Percentiles rank a stretch among this genome's conserved stretches.
Conservation (phyloP, 192 early-diverging fungal species). For the Jimgerdemannia flammicorona region DNA sequence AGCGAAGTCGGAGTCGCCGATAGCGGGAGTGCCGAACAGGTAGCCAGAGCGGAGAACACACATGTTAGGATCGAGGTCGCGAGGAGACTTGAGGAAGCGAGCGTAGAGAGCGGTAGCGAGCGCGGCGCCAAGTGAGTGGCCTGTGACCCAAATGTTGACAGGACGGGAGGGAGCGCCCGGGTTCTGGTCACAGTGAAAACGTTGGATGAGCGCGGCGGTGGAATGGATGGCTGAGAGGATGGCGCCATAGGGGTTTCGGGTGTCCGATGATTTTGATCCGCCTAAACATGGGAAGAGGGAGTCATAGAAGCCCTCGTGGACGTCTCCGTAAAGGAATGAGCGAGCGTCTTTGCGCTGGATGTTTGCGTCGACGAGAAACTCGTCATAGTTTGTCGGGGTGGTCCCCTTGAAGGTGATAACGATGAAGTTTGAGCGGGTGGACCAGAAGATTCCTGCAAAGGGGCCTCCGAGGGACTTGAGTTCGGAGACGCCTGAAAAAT, state of each 20-base stretch:
- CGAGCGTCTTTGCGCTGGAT: constrained; percentile 48
- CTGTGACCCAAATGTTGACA: constrained; percentile 47
- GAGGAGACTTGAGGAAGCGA: constrained; percentile 32
- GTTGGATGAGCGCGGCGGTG: constrained; percentile 20
- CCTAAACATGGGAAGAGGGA: constrained; percentile 35
- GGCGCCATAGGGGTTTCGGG: constrained; percentile 35
- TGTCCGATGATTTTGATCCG: constrained; percentile 16
- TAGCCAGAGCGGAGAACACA: constrained; percentile 40
- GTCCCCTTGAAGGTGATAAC: constrained; percentile 47
- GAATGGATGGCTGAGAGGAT: constrained; percentile 35
- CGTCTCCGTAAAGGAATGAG: constrained; percentile 44
- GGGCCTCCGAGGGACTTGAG: constrained; percentile 45
- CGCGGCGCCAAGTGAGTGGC: constrained; percentile 51
- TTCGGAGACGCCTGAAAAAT: constrained; percentile 41
- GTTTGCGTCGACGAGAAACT: constrained; percentile 40
- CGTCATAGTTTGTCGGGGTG: constrained; percentile 43
- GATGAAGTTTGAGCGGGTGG: constrained; percentile 37
- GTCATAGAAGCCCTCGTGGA: constrained; percentile 52
- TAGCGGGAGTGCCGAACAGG: constrained; percentile 36
- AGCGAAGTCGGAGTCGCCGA: constrained; percentile 45
- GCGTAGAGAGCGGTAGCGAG: constrained; percentile 38
- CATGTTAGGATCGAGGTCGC: constrained; percentile 5
- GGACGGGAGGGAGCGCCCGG: constrained; percentile 6
- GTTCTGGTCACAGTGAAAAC: constrained; percentile 4
- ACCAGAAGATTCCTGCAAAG: constrained; percentile 46